phyloP scores from a whole-genome alignment of 2,329 filamentous ascomycete species.

The Periconia digitata region DNA sequence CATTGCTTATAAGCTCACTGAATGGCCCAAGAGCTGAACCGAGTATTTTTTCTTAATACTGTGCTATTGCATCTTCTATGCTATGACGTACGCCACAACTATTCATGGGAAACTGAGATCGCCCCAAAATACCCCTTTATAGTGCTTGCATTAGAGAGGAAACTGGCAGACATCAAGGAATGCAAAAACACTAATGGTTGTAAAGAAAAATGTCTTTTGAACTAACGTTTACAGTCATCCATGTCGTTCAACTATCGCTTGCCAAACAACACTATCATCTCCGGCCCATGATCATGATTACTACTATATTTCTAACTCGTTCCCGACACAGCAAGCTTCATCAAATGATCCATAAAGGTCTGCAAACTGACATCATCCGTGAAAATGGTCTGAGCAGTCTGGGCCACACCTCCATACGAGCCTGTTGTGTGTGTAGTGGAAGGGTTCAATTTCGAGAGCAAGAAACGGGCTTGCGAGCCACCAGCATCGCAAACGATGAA shows the following conservation, averaged over 20 bases:
- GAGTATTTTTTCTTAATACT: no score
- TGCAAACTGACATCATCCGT: constrained; percentile 97
- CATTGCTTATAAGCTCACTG: no score
- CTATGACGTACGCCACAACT: no score
- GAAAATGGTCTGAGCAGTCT: constrained; percentile 96
- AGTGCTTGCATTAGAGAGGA: no score
- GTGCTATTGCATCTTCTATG: no score
- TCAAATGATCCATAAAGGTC: constrained; percentile 99
- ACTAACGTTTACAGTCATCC: background rate
- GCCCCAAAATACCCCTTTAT: no score
- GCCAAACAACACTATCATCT: background rate
- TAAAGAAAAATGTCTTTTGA: constrained; percentile 6
- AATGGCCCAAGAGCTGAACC: no score
- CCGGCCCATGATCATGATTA: background rate
- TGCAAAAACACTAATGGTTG: no score
- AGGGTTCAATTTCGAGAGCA: constrained; percentile 95
- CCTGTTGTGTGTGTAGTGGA: constrained; percentile 95
- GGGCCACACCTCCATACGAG: constrained; percentile 84
- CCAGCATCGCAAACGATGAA: constrained; percentile 99
- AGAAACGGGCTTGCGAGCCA: constrained; percentile 94
- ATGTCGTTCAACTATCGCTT: constrained; percentile 1
- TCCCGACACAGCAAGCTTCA: constrained; percentile 67
- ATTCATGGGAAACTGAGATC: no score
- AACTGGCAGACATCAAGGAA: no score
- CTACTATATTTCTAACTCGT: constrained; percentile 16